A percentile compares a stretch with the other conserved stretches of the same genome.
These are phyloP conservation scores for Rhodotorula babjevae DNA, from an alignment of 768 basidiomycete genomes.

Conservation along the genomic window DNA sequence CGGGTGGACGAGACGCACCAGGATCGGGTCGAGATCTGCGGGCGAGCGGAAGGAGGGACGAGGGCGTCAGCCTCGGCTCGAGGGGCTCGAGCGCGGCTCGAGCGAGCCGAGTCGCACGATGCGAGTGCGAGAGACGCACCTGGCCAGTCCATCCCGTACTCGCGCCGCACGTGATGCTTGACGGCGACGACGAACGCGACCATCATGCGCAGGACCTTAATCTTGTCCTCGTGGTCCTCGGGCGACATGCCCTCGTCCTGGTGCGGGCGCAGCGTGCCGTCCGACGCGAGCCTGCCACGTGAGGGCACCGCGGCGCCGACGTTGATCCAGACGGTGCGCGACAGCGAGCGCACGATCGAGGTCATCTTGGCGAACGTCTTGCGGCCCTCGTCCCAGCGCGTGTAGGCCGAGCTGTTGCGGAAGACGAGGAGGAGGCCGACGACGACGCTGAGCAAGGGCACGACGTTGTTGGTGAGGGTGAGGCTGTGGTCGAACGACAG, in stretches of 20 bases:
- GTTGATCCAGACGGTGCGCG: conserved; percentile 32
- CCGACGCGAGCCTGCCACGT: conserved; percentile 7
- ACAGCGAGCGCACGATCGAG: conserved; percentile 19
- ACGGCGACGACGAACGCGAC: conserved; percentile 39
- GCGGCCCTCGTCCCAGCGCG: conserved; percentile 29
- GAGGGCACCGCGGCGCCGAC: conserved; percentile 14
- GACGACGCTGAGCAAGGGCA: conserved; percentile 37
- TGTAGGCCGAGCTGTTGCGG: conserved; percentile 37
- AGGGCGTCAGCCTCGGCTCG: neutral
- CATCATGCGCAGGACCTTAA: conserved; percentile 29
- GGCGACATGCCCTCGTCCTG: conserved; percentile 1
- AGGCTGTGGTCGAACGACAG: conserved; percentile 13
- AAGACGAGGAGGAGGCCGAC: conserved; percentile 43
- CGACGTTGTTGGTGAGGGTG: conserved; percentile 33
- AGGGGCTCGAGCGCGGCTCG: too few species aligned
- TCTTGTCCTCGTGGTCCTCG: conserved; percentile 37
- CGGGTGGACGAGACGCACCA: conserved; percentile 18
- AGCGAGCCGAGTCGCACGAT: neutral
- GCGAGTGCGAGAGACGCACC: neutral
- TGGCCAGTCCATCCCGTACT: conserved; percentile 37
- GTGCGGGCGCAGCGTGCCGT: neutral
- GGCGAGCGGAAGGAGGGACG: too few species aligned
- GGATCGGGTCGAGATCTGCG: conserved; percentile 17
- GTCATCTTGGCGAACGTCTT: conserved; percentile 23
- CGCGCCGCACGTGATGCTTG: conserved; percentile 41